phyloP scores from a whole-genome alignment of 768 basidiomycete genomes.

The Panellus pusillus region DNA sequence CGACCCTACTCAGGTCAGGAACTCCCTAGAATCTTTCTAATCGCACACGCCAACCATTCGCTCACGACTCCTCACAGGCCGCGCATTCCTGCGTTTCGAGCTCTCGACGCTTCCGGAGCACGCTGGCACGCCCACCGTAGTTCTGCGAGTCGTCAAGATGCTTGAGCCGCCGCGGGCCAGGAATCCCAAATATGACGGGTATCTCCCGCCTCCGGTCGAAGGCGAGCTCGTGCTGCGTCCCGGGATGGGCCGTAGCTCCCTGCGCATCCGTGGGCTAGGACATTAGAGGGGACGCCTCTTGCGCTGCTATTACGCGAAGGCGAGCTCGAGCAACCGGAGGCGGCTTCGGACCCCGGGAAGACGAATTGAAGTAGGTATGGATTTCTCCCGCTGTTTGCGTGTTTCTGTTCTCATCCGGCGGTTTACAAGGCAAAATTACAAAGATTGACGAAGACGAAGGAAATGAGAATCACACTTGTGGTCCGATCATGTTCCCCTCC shows the following conservation, averaged over 20 bases:
- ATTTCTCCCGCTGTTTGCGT: too few species aligned
- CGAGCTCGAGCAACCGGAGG: too few species aligned
- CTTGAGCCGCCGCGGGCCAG: conserved; percentile 4
- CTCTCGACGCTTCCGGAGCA: conserved; percentile 9
- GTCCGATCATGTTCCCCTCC: too few species aligned
- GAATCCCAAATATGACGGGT: conserved; percentile 7
- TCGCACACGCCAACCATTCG: background rate
- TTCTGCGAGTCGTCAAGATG: conserved; percentile 15
- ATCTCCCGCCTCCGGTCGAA: conserved; percentile 12
- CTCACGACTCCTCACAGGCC: background rate
- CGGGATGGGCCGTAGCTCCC: background rate
- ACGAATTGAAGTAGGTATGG: too few species aligned
- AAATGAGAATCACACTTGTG: too few species aligned
- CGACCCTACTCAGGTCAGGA: conserved; percentile 8
- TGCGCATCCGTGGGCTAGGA: background rate
- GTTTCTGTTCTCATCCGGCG: too few species aligned
- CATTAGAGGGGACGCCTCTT: background rate
- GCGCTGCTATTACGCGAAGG: background rate
- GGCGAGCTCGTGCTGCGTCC: conserved; percentile 11
- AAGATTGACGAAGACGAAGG: too few species aligned
- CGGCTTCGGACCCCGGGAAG: too few species aligned
- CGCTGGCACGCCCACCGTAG: background rate
- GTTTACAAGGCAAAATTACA: too few species aligned
- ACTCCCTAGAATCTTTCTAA: background rate
- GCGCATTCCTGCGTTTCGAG: conserved; percentile 17